phyloP scores from a whole-genome alignment of 2,329 filamentous ascomycete genomes.

The Alternaria sp. region DNA sequence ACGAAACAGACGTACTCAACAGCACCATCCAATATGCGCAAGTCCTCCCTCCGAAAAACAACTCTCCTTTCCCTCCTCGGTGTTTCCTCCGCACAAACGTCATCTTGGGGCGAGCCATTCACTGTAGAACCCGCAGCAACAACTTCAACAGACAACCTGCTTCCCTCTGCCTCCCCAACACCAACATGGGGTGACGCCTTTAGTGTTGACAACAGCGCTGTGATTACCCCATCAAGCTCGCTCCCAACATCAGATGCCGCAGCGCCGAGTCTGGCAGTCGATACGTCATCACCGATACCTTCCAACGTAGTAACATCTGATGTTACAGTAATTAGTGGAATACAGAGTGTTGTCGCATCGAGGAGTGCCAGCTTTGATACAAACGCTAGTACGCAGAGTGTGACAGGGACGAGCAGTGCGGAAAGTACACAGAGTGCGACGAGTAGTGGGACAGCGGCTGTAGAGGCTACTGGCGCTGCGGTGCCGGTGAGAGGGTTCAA shows the following conservation, averaged over 20 bases:
- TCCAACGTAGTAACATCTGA: not conserved
- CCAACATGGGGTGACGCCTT: slow-evolving; percentile 19
- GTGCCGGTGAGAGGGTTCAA: not conserved
- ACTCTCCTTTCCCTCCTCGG: slow-evolving; percentile 24
- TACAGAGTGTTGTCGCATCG: slow-evolving; percentile 7
- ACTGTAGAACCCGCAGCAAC: slow-evolving; percentile 22
- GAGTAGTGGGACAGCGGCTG: not conserved
- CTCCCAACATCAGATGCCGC: not conserved
- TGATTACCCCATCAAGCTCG: slow-evolving; percentile 1
- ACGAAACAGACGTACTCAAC: not conserved
- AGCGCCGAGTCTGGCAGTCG: slow-evolving; percentile 2
- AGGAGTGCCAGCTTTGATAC: not conserved
- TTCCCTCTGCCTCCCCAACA: not conserved
- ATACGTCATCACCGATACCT: slow-evolving; percentile 3
- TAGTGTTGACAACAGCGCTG: slow-evolving; percentile 3
- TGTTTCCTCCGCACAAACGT: slow-evolving; percentile 19
- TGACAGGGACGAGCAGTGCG: not conserved
- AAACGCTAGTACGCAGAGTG: slow-evolving; percentile 1
- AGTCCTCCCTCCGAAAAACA: slow-evolving; percentile 12
- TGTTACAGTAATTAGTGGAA: slow-evolving; percentile 5
- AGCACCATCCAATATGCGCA: slow-evolving; percentile 21
- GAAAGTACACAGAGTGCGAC: slow-evolving; percentile 2
- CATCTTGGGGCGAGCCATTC: slow-evolving; percentile 26
- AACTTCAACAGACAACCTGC: slow-evolving; percentile 15
- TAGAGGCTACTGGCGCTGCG: slow-evolving; percentile 4